phyloP scores from a whole-genome alignment of 108 stramenopile genomes.

The Nitzschia sp. region DNA sequence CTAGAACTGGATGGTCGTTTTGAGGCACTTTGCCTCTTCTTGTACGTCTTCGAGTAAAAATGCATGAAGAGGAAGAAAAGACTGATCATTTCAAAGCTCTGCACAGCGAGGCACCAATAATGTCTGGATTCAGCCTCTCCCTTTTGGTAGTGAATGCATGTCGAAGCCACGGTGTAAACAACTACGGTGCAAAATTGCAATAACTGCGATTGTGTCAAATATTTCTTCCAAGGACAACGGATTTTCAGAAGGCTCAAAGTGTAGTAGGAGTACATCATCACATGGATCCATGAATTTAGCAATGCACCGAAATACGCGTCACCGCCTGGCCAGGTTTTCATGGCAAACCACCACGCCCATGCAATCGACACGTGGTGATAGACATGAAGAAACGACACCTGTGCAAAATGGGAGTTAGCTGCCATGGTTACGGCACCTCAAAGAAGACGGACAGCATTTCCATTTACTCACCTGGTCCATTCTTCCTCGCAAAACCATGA shows the following conservation, averaged over 20 bases:
- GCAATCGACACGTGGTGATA: conserved; percentile 98
- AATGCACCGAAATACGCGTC: conserved; percentile 97
- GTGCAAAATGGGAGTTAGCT: not conserved
- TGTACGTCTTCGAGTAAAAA: conserved; percentile 80
- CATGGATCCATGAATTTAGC: conserved; percentile 96
- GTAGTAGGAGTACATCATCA: conserved; percentile 99
- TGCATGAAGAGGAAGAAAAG: conserved; percentile 78
- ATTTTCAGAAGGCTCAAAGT: conserved; percentile 69
- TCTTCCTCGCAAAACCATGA: conserved; percentile 92
- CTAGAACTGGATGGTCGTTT: not conserved
- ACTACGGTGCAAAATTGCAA: conserved; percentile 96
- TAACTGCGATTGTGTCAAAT: conserved; percentile 92
- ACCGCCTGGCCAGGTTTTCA: conserved; percentile 81
- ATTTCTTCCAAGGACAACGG: conserved; percentile 90
- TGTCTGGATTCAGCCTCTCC: conserved; percentile 47
- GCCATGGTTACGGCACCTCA: not conserved
- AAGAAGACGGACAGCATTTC: not conserved
- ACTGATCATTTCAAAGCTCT: conserved; percentile 87
- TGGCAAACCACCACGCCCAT: conserved; percentile 93
- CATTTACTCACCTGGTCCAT: conserved; percentile 85
- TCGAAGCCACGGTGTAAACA: conserved; percentile 58
- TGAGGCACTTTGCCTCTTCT: conserved; percentile 43
- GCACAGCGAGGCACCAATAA: conserved; percentile 52
- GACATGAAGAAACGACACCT: conserved; percentile 98
- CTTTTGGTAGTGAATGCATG: conserved; percentile 26